A percentile compares a stretch with the other conserved stretches of the same genome.
Evolutionary conservation across 331 rosid species (phyloP).

Genomic region (Rhamnella rubrinervis): DNA sequence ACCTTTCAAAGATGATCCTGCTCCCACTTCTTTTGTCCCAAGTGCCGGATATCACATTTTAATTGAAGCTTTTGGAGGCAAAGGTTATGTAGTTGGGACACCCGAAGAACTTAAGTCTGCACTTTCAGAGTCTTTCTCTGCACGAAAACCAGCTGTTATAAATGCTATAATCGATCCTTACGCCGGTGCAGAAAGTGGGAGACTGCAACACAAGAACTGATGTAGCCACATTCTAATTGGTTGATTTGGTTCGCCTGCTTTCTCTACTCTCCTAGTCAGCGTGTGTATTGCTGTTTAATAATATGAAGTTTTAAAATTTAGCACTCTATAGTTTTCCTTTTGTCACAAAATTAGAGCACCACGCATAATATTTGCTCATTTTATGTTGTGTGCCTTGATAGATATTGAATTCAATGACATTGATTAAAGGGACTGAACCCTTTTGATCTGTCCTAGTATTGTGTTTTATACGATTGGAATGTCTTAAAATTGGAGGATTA

Average conservation of each 20-base stretch:
- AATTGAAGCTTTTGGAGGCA: constrained; percentile 97
- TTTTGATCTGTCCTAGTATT: background rate
- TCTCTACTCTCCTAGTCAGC: background rate
- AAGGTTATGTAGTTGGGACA: constrained; percentile 76
- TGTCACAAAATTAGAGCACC: background rate
- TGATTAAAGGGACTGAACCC: background rate
- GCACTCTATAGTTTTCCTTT: background rate
- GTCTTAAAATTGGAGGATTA: too few relatives aligned
- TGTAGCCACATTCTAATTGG: background rate
- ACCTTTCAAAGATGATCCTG: constrained; percentile 85
- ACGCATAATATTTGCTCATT: background rate
- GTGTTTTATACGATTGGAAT: background rate
- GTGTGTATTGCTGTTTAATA: background rate
- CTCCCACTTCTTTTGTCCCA: constrained; percentile 88
- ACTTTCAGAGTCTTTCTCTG: constrained; percentile 72
- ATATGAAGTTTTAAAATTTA: background rate
- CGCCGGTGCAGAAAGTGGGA: constrained; percentile 95
- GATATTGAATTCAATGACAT: background rate
- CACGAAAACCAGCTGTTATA: constrained; percentile 75
- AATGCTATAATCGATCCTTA: constrained; percentile 79
- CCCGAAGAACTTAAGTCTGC: constrained; percentile 83
- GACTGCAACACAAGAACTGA: constrained; percentile 94
- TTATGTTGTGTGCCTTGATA: background rate
- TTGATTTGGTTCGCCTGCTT: background rate
- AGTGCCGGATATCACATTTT: constrained; percentile 69